Percentiles rank a stretch among this genome's conserved stretches.
Evolutionary conservation across 495 filamentous ascomycete genomes (phyloP).

Genomic region (Evansstolkia leycettana): DNA sequence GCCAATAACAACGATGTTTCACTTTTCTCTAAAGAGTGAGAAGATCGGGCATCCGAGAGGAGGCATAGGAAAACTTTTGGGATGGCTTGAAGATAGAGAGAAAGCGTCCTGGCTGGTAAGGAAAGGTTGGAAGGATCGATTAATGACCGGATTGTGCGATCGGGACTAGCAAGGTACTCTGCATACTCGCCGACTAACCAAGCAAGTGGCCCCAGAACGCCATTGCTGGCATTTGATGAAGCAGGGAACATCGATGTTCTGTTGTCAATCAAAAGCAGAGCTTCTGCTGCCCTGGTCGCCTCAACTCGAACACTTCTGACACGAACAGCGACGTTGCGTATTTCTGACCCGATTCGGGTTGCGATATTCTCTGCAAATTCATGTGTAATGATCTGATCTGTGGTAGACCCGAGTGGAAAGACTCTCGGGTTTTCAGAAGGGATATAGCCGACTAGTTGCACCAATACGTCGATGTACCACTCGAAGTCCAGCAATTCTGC

Average conservation of each 20-base stretch:
- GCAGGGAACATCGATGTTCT: constrained; percentile 32
- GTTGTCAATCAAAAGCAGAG: constrained; percentile 44
- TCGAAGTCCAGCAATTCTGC: constrained; percentile 79
- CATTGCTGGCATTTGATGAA: constrained; percentile 35
- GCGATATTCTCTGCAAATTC: constrained; percentile 30
- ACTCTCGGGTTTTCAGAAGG: constrained; percentile 20
- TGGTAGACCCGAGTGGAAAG: constrained; percentile 9
- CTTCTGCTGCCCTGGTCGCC: constrained; percentile 73
- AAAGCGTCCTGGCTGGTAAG: constrained; percentile 50
- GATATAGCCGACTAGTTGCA: constrained; percentile 65
- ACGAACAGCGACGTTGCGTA: constrained; percentile 84
- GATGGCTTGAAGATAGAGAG: constrained; percentile 72
- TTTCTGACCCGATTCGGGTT: constrained; percentile 65
- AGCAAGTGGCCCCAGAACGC: constrained; percentile 56
- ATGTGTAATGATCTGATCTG: constrained; percentile 8
- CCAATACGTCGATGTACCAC: constrained; percentile 84
- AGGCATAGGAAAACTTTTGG: constrained; percentile 72
- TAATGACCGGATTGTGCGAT: constrained; percentile 56
- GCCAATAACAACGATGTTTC: constrained; percentile 63
- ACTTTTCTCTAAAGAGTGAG: constrained; percentile 55
- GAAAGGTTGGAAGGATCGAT: constrained; percentile 50
- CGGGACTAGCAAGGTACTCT: constrained; percentile 47
- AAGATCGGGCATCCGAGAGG: constrained; percentile 38
- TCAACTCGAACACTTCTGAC: constrained; percentile 68
- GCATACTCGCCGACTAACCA: constrained; percentile 89